These are phyloP conservation scores for Mycena epipterygia DNA, from an alignment of 768 basidiomycete genomes.

Conservation along the genomic window DNA sequence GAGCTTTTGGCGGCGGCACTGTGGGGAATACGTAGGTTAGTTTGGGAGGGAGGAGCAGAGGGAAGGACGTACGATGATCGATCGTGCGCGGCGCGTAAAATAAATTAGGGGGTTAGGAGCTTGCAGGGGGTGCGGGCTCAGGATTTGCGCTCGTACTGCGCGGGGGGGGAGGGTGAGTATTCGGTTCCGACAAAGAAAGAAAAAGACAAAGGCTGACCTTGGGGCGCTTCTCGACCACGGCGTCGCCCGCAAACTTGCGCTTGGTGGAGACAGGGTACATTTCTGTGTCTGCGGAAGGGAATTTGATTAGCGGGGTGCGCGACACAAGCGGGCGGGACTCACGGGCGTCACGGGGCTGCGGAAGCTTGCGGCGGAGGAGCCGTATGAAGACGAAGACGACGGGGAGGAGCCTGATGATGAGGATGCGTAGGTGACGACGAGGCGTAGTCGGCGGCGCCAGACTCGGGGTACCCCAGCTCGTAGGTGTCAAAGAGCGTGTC, in stretches of 20 bases:
- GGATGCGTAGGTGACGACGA: slow-evolving; percentile 2
- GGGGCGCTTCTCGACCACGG: slow-evolving; percentile 52
- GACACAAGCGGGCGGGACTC: slow-evolving; percentile 23
- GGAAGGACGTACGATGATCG: slow-evolving; percentile 4
- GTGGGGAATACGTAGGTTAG: neutral
- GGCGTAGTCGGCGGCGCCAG: slow-evolving; percentile 29
- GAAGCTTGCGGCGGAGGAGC: slow-evolving; percentile 33
- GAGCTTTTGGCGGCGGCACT: slow-evolving; percentile 13
- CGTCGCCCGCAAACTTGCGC: slow-evolving; percentile 12
- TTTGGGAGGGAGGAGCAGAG: neutral
- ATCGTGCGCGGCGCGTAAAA: neutral
- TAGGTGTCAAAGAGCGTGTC: slow-evolving; percentile 39
- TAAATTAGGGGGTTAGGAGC: neutral
- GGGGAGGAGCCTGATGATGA: slow-evolving; percentile 11
- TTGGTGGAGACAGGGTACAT: neutral
- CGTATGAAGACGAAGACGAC: neutral
- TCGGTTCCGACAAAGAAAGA: neutral
- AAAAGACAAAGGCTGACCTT: slow-evolving; percentile 45
- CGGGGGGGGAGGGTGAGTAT: neutral
- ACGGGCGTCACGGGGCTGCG: slow-evolving; percentile 48
- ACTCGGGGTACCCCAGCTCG: slow-evolving; percentile 18
- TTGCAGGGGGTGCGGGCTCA: slow-evolving; percentile 28
- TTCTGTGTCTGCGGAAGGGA: neutral
- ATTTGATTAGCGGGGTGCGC: neutral
- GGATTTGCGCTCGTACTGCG: slow-evolving; percentile 37